Evolutionary conservation across 768 basidiomycete genomes (phyloP).

Genomic region (Xanthoconium stramineum): DNA sequence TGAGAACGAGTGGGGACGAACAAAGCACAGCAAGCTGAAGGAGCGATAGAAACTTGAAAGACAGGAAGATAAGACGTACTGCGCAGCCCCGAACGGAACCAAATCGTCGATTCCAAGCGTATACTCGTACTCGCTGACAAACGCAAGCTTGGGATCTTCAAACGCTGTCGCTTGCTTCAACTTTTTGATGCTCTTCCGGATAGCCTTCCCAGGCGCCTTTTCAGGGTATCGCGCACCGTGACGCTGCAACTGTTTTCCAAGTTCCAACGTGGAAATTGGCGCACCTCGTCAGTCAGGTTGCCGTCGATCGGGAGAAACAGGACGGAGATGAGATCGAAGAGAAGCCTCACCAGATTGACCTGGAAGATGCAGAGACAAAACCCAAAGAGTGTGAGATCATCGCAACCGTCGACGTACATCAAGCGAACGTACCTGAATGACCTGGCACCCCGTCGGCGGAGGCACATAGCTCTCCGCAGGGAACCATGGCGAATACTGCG

Average conservation of each 20-base stretch:
- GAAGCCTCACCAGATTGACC: slow-evolving; percentile 18
- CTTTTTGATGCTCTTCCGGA: slow-evolving; percentile 48
- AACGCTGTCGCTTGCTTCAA: slow-evolving; percentile 45
- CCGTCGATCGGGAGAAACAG: not conserved
- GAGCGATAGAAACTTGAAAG: slow-evolving; percentile 29
- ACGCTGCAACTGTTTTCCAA: slow-evolving; percentile 55
- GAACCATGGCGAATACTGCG: slow-evolving; percentile 56
- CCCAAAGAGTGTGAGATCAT: not conserved
- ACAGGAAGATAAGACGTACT: slow-evolving; percentile 55
- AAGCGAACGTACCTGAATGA: slow-evolving; percentile 46
- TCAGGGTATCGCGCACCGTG: slow-evolving; percentile 79
- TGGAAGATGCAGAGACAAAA: not conserved
- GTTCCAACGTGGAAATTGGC: too few relatives aligned
- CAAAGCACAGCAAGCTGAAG: slow-evolving; percentile 37
- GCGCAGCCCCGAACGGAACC: slow-evolving; percentile 59
- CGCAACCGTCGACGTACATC: not conserved
- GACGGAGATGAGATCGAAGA: not conserved
- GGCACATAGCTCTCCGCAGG: slow-evolving; percentile 40
- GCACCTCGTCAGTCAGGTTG: not conserved
- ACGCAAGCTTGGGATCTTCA: slow-evolving; percentile 43
- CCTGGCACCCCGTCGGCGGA: slow-evolving; percentile 44
- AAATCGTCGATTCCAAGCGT: slow-evolving; percentile 54
- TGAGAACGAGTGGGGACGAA: not conserved
- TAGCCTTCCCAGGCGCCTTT: slow-evolving; percentile 36
- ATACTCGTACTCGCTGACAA: slow-evolving; percentile 55